Base-by-base conservation (phyloP, 768 basidiomycete genomes). In the Pisolithus albus region DNA sequence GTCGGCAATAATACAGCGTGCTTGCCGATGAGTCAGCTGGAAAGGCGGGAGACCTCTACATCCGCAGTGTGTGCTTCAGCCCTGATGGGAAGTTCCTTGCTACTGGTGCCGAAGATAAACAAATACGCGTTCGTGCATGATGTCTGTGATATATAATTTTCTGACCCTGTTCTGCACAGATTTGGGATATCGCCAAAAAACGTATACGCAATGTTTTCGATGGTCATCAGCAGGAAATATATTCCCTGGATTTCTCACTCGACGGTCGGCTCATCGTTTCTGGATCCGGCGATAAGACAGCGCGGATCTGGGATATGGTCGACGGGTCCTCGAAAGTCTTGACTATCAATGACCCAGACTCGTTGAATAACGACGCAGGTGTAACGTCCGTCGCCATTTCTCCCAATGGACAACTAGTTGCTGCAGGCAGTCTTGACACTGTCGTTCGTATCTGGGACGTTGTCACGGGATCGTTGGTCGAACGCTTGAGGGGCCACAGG, bases 171-270 rank as follows among this genome's bases (percentile, higher is more conserved):
- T 55, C n/a, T 39, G 28, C 47, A 39, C 28, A 93, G 88, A 90
- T 96, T 59, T 96, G 93, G 93, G 91, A 94, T 61, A 90, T 96
- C 58, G 76, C 77, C 43, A 84, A 82, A 61, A 84, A 85, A 59
- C 79, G 80, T 34, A 89, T 94, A 62, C 80, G 84, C 51, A 84
- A 80, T 56, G 73, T 88, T 9, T 91, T 94, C 60, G 83, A 88
- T 56, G 93, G 93, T 5, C 93, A 96, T 70, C 82, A 83, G 61
- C 88, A 92, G 63, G 93, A 95, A 62, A 92, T 96, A 61, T 95
- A 95, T 69, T 91, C 92, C 1, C 83, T 96, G 56, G 91, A 89
- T 67, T 95, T 93, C 69, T 89, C 90, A 2, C 70, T 75, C n/a
- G 88, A 93, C 59, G 92, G 93, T 7, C 76, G 83, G 5, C 77